Evolutionary conservation across 495 filamentous ascomycete genomes (phyloP), one percentile per base, ranked within the genome.

Genomic region (Xylaria scruposa): DNA sequence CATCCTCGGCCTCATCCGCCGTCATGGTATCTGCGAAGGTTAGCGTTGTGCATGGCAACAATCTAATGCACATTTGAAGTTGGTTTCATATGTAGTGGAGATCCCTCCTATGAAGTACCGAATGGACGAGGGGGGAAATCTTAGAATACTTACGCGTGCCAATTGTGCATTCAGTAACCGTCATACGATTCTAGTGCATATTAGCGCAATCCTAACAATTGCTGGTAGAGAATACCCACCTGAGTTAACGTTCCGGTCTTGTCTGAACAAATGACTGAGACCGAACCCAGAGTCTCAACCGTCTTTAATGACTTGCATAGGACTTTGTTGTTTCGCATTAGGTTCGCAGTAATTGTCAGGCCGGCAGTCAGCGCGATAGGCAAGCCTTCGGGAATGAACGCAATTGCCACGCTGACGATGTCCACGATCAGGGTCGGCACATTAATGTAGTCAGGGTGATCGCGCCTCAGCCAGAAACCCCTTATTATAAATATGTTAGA

Each of bases 341-440:
- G 79, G 29, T 85, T 87, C 0, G 91, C 91, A 9, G 85, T 82
- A 74, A 90, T 91, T 9, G 81, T 85, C 53, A 85, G 75, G 29
- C 79, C 81, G 15, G 90, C 83, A 0, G 90, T 90, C n/a, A 92
- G 79, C 17, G 88, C 90, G 44, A 94, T 89, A 0, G 91, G 91
- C 3, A 93, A 82, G 26, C 90, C 91, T 72, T 92, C 91, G 0
- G 91, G 91, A 62, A 94, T 91, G 77, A 93, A 93, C 36, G 91
- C 91, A 12, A 93, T 88, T 3, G 90, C 90, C 26, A 90, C 88
- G 17, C 87, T 88, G 73, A 94, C 90, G 71, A 89, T 88, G 74
- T 85, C 84, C 42, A 92, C 90, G 60, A 94, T 88, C 70, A 93
- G 83, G 9, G 86, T 85, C 1, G 90, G 87, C 8, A 92, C 90